Evolutionary conservation across 2,329 filamentous ascomycete genomes (phyloP).

Genomic region (Botrytis porri): DNA sequence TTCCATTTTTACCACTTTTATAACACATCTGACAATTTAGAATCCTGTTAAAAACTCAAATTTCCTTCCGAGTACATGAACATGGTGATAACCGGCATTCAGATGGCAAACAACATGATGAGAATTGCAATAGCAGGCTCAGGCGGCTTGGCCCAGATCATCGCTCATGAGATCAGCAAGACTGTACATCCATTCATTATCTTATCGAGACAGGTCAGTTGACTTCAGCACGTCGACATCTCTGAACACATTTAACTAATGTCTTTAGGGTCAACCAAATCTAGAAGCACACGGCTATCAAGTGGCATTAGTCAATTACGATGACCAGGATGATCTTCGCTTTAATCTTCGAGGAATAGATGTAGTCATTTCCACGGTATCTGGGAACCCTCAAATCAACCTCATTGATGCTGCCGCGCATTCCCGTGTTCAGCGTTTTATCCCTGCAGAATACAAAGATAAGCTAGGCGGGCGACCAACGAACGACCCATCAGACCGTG

Average conservation of each 20-base stretch:
- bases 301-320: constrained; percentile 67
- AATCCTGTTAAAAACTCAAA: background rate
- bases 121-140: constrained; percentile 61
- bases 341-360: constrained; percentile 70
- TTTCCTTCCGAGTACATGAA: background rate
- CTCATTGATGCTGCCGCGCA: constrained; percentile 69
- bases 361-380: constrained; percentile 72
- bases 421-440: constrained; percentile 64
- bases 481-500: constrained; percentile 60
- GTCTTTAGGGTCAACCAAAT: constrained; percentile 39
- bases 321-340: constrained; percentile 53
- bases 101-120: constrained; percentile 42
- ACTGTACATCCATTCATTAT: constrained; percentile 68
- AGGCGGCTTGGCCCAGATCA: constrained; percentile 55
- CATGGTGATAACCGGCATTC: background rate
- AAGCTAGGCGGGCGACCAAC: constrained; percentile 51
- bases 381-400: constrained; percentile 62
- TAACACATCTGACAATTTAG: background rate
- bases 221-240: constrained; percentile 16
- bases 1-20: background rate
- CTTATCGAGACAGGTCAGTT: constrained; percentile 60
- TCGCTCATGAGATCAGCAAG: constrained; percentile 58
- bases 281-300: constrained; percentile 51
- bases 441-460: constrained; percentile 75
- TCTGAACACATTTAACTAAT: background rate